Conservation (phyloP, 176 grass and related monocot genomes). For the Aechmea fasciata region DNA sequence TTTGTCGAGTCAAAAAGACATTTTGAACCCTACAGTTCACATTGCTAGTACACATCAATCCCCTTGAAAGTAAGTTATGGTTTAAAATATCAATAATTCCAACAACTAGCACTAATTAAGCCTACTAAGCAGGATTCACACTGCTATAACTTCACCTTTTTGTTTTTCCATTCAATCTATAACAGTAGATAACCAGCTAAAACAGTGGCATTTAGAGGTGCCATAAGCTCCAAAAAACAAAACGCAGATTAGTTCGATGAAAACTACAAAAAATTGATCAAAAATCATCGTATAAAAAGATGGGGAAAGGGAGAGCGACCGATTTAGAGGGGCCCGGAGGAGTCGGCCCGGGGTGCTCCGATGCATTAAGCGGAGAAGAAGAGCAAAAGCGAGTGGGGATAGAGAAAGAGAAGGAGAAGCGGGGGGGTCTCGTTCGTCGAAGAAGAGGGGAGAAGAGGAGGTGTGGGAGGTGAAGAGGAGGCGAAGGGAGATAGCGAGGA, state of each 20-base stretch:
- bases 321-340: slow-evolving; percentile 11
- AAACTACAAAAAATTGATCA: not conserved
- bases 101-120: too few species aligned
- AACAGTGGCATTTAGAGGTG: not conserved
- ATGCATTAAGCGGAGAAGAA: not conserved
- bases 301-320: slow-evolving; percentile 19
- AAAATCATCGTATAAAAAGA: not conserved
- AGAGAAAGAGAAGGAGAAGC: slow-evolving; percentile 5
- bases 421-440: not conserved
- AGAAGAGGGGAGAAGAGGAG: not conserved
- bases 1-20: too few species aligned
- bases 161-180: not conserved
- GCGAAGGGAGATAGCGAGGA: slow-evolving; percentile 14
- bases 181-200: not conserved
- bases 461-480: not conserved
- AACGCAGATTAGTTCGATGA: not conserved
- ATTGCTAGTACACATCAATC: too few species aligned
- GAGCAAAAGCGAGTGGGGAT: not conserved
- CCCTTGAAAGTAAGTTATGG: too few species aligned
- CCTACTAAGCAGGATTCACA: too few species aligned
- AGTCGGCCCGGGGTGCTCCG: slow-evolving; percentile 4
- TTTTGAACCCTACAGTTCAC: too few species aligned
- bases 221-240: not conserved
- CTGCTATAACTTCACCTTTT: too few species aligned
- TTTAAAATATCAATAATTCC: too few species aligned